Percentiles rank a stretch among this genome's conserved stretches.
phyloP scores from a whole-genome alignment of 2,329 filamentous ascomycete species.

The Aphanoascus verrucosus region DNA sequence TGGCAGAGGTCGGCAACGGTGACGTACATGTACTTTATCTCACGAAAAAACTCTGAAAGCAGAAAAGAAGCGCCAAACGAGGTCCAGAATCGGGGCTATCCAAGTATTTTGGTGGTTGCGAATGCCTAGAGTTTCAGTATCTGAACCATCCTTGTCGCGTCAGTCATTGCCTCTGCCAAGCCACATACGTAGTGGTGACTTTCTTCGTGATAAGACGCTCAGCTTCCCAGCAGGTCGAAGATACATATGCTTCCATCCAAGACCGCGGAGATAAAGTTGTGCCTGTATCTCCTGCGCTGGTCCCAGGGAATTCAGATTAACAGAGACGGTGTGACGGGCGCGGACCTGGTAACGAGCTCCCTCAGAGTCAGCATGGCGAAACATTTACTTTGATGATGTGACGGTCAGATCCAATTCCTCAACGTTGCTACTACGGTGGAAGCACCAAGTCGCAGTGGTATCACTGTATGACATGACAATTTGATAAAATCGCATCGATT shows the following conservation, averaged over 20 bases:
- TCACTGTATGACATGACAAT: not conserved
- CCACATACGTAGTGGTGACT: not conserved
- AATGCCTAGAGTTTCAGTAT: not conserved
- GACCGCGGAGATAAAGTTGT: not conserved
- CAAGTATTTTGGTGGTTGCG: not conserved
- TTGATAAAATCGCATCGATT: no score
- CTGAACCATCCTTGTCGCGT: not conserved
- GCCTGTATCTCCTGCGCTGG: not conserved
- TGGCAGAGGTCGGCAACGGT: not conserved
- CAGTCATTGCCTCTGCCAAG: conserved; percentile 1
- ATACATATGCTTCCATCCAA: no score
- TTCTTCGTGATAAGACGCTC: not conserved
- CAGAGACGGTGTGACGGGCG: not conserved
- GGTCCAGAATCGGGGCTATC: conserved; percentile 5
- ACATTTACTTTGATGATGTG: no score
- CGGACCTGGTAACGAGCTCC: not conserved
- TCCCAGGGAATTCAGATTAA: not conserved
- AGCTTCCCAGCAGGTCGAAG: no score
- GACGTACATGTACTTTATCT: not conserved
- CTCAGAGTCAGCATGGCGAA: no score
- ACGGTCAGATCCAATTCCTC: not conserved
- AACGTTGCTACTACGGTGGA: not conserved
- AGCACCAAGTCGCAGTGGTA: not conserved
- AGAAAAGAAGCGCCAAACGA: not conserved
- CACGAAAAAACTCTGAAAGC: not conserved